These are phyloP conservation scores for Fraxinus platypoda DNA, from an alignment of 305 asterid genomes.

Conservation along the genomic window DNA sequence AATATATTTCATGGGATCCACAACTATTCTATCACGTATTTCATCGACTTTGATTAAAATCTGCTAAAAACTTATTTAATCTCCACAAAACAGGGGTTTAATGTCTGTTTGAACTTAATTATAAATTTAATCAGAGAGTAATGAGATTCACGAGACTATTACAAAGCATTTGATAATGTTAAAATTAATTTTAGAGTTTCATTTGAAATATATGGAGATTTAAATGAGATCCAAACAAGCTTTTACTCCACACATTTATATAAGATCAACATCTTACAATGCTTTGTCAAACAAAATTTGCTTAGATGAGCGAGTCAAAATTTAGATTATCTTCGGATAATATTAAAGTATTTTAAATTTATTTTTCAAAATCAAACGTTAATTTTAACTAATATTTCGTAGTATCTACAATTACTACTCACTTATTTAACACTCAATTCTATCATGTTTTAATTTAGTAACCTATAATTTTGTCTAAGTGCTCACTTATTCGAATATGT, in stretches of 20 bases:
- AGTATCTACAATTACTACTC: not conserved
- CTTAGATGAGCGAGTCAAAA: not conserved
- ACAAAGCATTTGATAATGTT: not conserved
- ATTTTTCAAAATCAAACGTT: no score
- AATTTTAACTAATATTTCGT: no score
- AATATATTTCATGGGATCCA: not conserved
- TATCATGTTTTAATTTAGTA: no score
- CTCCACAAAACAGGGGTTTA: no score
- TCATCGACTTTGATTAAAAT: not conserved
- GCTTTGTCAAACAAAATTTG: no score
- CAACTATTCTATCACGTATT: not conserved
- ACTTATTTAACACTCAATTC: no score
- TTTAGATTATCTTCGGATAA: not conserved
- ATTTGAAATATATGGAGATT: not conserved
- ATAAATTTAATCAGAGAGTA: not conserved
- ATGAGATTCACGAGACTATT: not conserved
- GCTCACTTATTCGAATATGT: not conserved
- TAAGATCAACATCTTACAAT: not conserved
- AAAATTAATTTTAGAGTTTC: no score
- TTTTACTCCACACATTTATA: not conserved
- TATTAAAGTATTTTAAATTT: no score
- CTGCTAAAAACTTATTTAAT: no score
- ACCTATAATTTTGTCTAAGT: not conserved
- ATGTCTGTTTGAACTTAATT: not conserved
- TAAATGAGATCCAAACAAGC: not conserved